Percentiles rank a stretch among this genome's conserved stretches.
These are phyloP conservation scores for Syzygium malaccense DNA, from an alignment of 441 rosid species.

Conservation along the genomic window DNA sequence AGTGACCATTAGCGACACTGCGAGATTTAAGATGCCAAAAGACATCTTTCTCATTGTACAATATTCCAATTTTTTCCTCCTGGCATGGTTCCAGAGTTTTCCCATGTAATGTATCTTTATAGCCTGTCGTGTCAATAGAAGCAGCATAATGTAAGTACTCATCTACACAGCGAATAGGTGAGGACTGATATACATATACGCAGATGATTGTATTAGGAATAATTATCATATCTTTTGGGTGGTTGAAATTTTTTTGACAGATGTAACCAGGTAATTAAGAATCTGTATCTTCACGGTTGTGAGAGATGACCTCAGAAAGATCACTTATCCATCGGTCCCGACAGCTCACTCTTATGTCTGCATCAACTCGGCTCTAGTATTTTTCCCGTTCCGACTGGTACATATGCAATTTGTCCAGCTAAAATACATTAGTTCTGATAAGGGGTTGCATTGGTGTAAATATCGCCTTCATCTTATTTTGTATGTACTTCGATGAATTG, in stretches of 20 bases:
- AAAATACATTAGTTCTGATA: not conserved
- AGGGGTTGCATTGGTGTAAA: not conserved
- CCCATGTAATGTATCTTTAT: not conserved
- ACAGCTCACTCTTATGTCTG: not conserved
- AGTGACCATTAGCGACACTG: not conserved
- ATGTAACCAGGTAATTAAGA: not conserved
- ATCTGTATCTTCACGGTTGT: not conserved
- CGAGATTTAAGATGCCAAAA: not conserved
- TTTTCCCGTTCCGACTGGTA: not conserved
- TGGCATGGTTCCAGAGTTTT: not conserved
- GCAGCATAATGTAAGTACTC: not conserved
- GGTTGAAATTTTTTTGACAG: not conserved
- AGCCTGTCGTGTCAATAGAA: not conserved
- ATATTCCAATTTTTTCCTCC: not conserved
- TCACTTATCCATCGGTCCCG: not conserved
- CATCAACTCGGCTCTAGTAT: not conserved
- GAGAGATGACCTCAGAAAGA: not conserved
- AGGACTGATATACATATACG: not conserved
- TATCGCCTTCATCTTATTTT: not conserved
- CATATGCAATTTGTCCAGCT: not conserved
- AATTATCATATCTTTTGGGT: not conserved
- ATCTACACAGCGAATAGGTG: not conserved
- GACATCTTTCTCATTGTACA: not conserved
- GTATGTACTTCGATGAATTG: not conserved
- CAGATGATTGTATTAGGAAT: not conserved